phyloP scores from a whole-genome alignment of 2,329 filamentous ascomycete species.

The Fusarium nelsonii region DNA sequence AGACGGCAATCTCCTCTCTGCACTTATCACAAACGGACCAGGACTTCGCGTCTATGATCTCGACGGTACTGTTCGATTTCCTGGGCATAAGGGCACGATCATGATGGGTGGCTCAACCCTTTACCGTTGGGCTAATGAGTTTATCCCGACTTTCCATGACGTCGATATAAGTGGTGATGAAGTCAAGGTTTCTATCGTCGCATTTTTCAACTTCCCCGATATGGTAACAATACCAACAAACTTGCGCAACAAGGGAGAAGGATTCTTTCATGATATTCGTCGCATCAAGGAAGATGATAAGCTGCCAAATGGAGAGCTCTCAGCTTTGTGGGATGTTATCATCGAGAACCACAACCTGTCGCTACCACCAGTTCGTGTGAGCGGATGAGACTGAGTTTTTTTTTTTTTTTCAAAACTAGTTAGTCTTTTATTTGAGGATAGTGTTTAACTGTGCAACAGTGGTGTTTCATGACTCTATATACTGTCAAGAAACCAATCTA shows the following conservation, averaged over 20 bases:
- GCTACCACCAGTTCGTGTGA: conserved; percentile 1
- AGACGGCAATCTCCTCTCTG: conserved; percentile 2
- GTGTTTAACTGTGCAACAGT: too few species aligned
- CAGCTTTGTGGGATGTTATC: neutral
- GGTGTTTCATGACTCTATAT: too few species aligned
- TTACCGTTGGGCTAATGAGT: conserved; percentile 23
- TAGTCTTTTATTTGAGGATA: too few species aligned
- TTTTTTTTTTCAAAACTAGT: too few species aligned
- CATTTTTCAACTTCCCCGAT: conserved; percentile 29
- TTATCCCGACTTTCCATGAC: neutral
- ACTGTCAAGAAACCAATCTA: too few species aligned
- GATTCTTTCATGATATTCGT: conserved; percentile 4
- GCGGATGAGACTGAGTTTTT: neutral
- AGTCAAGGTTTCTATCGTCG: conserved; percentile 23
- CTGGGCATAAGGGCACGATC: neutral
- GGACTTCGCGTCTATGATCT: conserved; percentile 11
- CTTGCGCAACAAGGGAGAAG: fast-evolving
- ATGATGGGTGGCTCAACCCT: conserved; percentile 29
- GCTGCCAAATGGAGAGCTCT: conserved; percentile 1
- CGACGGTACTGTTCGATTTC: neutral
- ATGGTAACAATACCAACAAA: conserved; percentile 13
- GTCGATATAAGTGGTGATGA: conserved; percentile 16
- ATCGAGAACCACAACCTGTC: neutral
- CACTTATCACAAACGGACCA: conserved; percentile 11
- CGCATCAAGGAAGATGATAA: conserved; percentile 13